Evolutionary conservation across 2,329 filamentous ascomycete species (phyloP).

Genomic region (Botrytis fabae): DNA sequence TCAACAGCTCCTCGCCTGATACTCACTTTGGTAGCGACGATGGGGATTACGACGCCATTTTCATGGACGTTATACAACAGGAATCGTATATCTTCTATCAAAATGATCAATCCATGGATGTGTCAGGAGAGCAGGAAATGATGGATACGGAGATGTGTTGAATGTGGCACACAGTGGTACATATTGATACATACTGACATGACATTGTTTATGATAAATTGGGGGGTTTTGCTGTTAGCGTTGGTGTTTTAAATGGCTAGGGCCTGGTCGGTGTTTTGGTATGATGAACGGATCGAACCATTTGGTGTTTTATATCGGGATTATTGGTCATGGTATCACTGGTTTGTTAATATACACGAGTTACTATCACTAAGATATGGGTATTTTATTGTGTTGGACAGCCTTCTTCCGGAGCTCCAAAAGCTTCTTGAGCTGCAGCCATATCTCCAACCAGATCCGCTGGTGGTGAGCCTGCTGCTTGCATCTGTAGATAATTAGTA

Average conservation of each 20-base stretch:
- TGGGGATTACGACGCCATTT: conserved; percentile 61
- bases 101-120: not conserved
- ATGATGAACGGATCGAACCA: not conserved
- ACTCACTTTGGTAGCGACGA: conserved; percentile 48
- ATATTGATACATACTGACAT: not conserved
- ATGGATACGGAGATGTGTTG: conserved; percentile 26
- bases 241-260: conserved; percentile 31
- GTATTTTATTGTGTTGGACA: conserved; percentile 59
- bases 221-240: conserved; percentile 27
- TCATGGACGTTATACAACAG: conserved; percentile 64
- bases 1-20: conserved; percentile 25
- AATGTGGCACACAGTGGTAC: conserved; percentile 2
- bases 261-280: conserved; percentile 21
- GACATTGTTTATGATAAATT: conserved; percentile 10
- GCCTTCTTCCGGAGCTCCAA: conserved; percentile 60
- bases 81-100: conserved; percentile 38
- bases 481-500: conserved; percentile 69
- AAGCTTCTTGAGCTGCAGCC: conserved; percentile 74
- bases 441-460: conserved; percentile 89
- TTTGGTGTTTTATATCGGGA: not conserved
- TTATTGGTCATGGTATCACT: conserved; percentile 24
- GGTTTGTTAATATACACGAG: conserved; percentile 18
- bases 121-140: conserved; percentile 26
- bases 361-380: conserved; percentile 22
- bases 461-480: conserved; percentile 88